phyloP scores from a whole-genome alignment of 345 rosid species.

The Citrus maxima region DNA sequence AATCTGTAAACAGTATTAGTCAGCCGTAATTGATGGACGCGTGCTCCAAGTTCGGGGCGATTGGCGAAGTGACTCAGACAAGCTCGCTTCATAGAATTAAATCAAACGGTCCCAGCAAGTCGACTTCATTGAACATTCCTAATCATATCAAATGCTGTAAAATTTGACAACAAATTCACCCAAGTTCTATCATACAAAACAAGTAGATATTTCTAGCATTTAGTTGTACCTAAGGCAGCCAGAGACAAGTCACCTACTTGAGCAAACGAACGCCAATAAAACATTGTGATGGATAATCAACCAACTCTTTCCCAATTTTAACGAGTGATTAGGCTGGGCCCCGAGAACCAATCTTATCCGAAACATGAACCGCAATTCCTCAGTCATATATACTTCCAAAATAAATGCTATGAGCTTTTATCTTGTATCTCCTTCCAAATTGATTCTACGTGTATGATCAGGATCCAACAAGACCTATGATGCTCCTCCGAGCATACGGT shows the following conservation, averaged over 20 bases:
- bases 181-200: no score
- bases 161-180: neutral
- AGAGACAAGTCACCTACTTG: no score
- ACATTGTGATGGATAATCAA: no score
- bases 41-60: no score
- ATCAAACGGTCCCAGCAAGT: no score
- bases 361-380: neutral
- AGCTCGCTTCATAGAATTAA: no score
- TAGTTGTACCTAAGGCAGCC: neutral
- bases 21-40: no score
- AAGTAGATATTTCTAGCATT: no score
- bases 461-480: constrained; percentile 62
- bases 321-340: no score
- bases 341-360: neutral
- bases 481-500: constrained; percentile 53
- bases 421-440: neutral
- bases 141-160: neutral
- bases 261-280: neutral
- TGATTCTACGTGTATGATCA: constrained; percentile 18
- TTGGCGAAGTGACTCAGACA: no score
- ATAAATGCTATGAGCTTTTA: neutral
- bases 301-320: no score
- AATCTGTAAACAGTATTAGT: no score
- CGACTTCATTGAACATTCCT: neutral
- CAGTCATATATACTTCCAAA: neutral